These are phyloP conservation scores for Metschnikowia orientalis DNA, from an alignment of 805 yeast genomes.

Conservation along the genomic window DNA sequence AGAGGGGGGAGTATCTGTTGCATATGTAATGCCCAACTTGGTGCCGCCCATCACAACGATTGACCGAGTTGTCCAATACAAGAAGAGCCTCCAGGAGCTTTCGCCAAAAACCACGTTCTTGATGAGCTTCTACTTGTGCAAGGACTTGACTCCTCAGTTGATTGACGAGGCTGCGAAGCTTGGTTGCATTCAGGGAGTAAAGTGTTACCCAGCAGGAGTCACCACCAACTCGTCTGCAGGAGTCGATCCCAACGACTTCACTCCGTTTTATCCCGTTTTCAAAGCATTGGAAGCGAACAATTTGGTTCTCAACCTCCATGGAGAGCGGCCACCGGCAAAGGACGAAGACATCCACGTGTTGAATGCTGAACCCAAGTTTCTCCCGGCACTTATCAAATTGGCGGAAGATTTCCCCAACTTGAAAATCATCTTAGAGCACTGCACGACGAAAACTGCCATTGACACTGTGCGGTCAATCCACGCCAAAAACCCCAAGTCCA, in stretches of 20 bases:
- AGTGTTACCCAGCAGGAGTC: constrained; percentile 98
- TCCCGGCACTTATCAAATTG: constrained; percentile 80
- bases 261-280: constrained; percentile 83
- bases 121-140: constrained; percentile 84
- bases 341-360: constrained; percentile 73
- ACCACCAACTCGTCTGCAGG: constrained; percentile 95
- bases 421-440: constrained; percentile 87
- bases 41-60: constrained; percentile 87
- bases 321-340: constrained; percentile 75
- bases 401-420: constrained; percentile 81
- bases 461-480: constrained; percentile 63
- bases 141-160: constrained; percentile 78
- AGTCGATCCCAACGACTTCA: constrained; percentile 89
- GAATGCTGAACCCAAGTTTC: constrained; percentile 88
- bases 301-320: constrained; percentile 84
- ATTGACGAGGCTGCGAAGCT: constrained; percentile 70
- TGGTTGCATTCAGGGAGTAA: constrained; percentile 78
- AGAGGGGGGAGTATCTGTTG: constrained; percentile 87
- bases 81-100: constrained; percentile 53
- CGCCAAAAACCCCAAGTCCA: constrained; percentile 29
- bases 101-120: constrained; percentile 83
- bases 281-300: constrained; percentile 78
- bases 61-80: constrained; percentile 67
- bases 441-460: constrained; percentile 88
- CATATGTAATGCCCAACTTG: constrained; percentile 94